A percentile compares a stretch with the other conserved stretches of the same genome.
Evolutionary conservation across 768 basidiomycete genomes (phyloP).

Genomic region (Psilocybe tampanensis): DNA sequence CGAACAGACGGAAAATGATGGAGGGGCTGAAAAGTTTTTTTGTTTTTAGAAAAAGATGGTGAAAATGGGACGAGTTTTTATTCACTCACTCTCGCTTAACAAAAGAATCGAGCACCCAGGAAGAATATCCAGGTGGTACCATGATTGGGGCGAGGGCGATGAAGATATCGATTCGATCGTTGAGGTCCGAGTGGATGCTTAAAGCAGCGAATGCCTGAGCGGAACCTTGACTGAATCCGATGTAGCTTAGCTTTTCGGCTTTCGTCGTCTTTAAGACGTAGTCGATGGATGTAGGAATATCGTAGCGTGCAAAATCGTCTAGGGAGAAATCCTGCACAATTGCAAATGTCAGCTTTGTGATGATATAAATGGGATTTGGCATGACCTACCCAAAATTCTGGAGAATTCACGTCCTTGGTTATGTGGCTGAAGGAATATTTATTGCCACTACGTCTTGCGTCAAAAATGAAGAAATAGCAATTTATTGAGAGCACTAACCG

Average conservation of each 20-base stretch:
- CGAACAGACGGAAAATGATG: slow-evolving; percentile 14
- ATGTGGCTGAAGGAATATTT: slow-evolving; percentile 20
- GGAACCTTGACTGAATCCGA: slow-evolving; percentile 72
- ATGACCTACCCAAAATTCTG: slow-evolving; percentile 17
- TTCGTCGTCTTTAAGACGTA: slow-evolving; percentile 14
- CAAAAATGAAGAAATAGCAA: neutral
- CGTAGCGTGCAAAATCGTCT: slow-evolving; percentile 19
- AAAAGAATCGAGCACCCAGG: slow-evolving; percentile 7
- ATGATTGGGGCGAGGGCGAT: slow-evolving; percentile 54
- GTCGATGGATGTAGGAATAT: slow-evolving; percentile 20
- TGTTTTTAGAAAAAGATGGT: neutral
- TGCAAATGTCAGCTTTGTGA: neutral
- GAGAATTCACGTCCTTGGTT: slow-evolving; percentile 5
- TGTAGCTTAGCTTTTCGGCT: slow-evolving; percentile 13
- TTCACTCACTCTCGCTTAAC: slow-evolving; percentile 16
- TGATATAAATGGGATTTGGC: neutral
- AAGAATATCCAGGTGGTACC: slow-evolving; percentile 17
- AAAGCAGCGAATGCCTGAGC: slow-evolving; percentile 83
- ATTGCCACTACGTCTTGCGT: slow-evolving; percentile 14
- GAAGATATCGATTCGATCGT: slow-evolving; percentile 75
- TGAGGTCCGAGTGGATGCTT: slow-evolving; percentile 75
- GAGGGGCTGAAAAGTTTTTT: slow-evolving; percentile 10
- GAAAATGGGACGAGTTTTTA: neutral
- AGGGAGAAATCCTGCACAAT: slow-evolving; percentile 18
- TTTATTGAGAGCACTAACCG: slow-evolving; percentile 3